Percentiles rank a stretch among this genome's conserved stretches.
Conservation (phyloP, 2,329 filamentous ascomycete species). For the Ceratocystis harringtonii region DNA sequence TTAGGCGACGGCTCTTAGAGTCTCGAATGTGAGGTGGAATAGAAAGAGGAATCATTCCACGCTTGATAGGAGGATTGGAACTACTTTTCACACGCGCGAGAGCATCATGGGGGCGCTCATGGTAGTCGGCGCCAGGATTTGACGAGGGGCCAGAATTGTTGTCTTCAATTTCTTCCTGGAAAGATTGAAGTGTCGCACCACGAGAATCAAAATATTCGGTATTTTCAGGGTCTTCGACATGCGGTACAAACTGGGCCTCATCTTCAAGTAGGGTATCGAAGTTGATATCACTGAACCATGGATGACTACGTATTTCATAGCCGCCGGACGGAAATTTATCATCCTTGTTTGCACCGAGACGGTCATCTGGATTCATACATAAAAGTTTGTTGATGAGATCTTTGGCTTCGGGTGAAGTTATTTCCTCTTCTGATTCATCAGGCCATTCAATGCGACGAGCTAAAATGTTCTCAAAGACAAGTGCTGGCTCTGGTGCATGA, state of each 20-base stretch:
- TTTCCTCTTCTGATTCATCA: slow-evolving; percentile 57
- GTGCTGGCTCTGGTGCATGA: slow-evolving; percentile 74
- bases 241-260: slow-evolving; percentile 87
- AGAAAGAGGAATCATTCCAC: slow-evolving; percentile 84
- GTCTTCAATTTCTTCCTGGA: slow-evolving; percentile 88
- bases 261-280: slow-evolving; percentile 91
- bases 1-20: slow-evolving; percentile 69
- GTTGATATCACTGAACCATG: slow-evolving; percentile 75
- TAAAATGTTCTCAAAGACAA: slow-evolving; percentile 94
- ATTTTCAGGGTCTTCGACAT: slow-evolving; percentile 84
- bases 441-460: slow-evolving; percentile 86
- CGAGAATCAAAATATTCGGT: slow-evolving; percentile 94
- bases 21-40: slow-evolving; percentile 95
- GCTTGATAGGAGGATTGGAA: slow-evolving; percentile 49
- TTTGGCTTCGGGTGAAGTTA: slow-evolving; percentile 70
- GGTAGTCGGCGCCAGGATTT: slow-evolving; percentile 54
- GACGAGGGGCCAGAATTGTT: slow-evolving; percentile 59
- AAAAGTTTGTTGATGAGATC: slow-evolving; percentile 89
- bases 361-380: slow-evolving; percentile 64
- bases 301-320: slow-evolving; percentile 75
- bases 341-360: slow-evolving; percentile 71
- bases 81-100: slow-evolving; percentile 69
- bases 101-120: slow-evolving; percentile 86
- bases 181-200: slow-evolving; percentile 81
- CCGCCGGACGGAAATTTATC: slow-evolving; percentile 74